Evolutionary conservation across 140 eudicot species (phyloP).

Genomic region (Erigeron philadelphicus): DNA sequence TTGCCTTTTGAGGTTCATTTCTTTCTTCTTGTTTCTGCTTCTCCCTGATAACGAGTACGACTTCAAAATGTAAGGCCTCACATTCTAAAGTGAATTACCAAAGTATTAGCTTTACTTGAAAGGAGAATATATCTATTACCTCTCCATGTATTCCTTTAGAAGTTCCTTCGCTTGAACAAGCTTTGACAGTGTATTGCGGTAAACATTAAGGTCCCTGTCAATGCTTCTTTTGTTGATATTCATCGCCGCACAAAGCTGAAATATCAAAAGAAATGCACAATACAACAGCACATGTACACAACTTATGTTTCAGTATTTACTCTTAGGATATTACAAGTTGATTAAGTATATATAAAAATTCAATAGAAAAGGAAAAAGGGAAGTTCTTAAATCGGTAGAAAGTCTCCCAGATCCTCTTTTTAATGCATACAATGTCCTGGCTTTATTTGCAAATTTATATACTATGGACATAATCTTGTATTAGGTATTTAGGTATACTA

Average conservation of each 20-base stretch:
- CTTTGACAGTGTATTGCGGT: constrained; percentile 84
- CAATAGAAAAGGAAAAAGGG: too few species aligned
- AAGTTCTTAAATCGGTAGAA: too few species aligned
- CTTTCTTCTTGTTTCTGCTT: constrained; percentile 76
- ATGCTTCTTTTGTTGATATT: constrained; percentile 73
- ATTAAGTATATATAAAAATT: too few species aligned
- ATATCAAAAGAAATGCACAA: not conserved
- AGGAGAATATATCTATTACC: constrained; percentile 35
- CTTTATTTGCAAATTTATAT: too few species aligned
- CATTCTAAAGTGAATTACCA: not conserved
- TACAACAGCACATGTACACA: not conserved
- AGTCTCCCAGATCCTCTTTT: too few species aligned
- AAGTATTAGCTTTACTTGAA: not conserved
- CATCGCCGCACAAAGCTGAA: constrained; percentile 77
- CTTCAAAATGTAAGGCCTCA: not conserved
- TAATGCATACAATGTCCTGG: too few species aligned
- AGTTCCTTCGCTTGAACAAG: constrained; percentile 95
- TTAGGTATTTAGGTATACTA: too few species aligned
- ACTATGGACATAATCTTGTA: too few species aligned
- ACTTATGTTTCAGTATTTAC: not conserved
- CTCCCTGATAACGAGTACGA: constrained; percentile 42
- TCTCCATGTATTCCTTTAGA: constrained; percentile 75
- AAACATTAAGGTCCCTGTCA: constrained; percentile 92
- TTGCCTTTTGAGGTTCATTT: constrained; percentile 55
- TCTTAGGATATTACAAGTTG: not conserved